These are phyloP conservation scores for Curvularia verruculosa DNA, from an alignment of 2,329 filamentous ascomycete genomes.

Conservation along the genomic window DNA sequence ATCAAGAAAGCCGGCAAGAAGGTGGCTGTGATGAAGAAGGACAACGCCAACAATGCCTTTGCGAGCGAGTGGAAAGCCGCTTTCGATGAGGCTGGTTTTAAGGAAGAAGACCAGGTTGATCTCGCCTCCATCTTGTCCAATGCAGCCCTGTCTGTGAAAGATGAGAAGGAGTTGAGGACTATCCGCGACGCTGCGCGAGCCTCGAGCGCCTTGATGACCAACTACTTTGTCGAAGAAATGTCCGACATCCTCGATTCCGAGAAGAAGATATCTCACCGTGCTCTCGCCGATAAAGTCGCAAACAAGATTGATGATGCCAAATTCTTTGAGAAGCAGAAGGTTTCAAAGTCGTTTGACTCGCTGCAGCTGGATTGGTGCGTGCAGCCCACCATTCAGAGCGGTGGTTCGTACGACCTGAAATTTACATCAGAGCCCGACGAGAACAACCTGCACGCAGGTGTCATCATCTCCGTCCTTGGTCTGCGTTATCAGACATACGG, in stretches of 20 bases:
- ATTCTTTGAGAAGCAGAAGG: conserved; percentile 87
- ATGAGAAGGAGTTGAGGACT: conserved; percentile 88
- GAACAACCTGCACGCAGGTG: conserved; percentile 82
- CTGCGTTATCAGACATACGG: conserved; percentile 96
- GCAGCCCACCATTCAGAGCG: conserved; percentile 89
- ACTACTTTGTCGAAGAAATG: conserved; percentile 98
- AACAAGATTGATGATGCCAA: conserved; percentile 91
- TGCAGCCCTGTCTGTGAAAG: conserved; percentile 87
- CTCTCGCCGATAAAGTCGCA: conserved; percentile 84
- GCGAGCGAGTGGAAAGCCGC: conserved; percentile 94
- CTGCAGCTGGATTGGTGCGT: conserved; percentile 93
- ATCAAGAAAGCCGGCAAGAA: conserved; percentile 93
- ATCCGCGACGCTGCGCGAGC: conserved; percentile 95
- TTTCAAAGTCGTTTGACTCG: conserved; percentile 85
- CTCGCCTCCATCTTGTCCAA: conserved; percentile 81
- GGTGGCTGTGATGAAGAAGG: conserved; percentile 84
- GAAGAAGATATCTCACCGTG: conserved; percentile 93
- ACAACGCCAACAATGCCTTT: conserved; percentile 84
- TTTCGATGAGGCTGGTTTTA: conserved; percentile 72
- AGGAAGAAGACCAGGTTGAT: conserved; percentile 88
- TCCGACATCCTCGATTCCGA: conserved; percentile 93
- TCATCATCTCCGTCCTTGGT: conserved; percentile 91
- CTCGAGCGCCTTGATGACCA: conserved; percentile 91
- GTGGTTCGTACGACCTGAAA: conserved; percentile 91
- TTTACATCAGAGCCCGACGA: conserved; percentile 79